Conservation (phyloP, 768 basidiomycete genomes). For the Steccherinum ochraceum region DNA sequence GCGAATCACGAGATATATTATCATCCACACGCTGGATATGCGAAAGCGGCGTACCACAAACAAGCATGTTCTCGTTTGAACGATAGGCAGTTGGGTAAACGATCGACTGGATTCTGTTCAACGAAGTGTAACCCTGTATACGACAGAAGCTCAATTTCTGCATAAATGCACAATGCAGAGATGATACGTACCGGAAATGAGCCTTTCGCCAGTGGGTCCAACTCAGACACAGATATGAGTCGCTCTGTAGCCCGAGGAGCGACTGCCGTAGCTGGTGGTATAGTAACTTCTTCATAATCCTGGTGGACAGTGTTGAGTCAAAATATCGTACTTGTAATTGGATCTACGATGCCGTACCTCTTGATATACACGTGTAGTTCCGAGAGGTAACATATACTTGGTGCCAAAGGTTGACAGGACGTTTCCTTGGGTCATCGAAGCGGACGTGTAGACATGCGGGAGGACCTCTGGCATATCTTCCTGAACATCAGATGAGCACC, state of each 20-base stretch:
- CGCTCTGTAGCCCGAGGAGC: constrained; percentile 70
- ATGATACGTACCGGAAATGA: constrained; percentile 68
- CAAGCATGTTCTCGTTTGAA: constrained; percentile 94
- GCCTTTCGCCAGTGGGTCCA: constrained; percentile 71
- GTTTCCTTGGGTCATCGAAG: constrained; percentile 49
- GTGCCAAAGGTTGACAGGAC: constrained; percentile 67
- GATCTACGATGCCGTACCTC: no score
- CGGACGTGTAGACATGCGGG: constrained; percentile 87
- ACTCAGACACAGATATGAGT: constrained; percentile 60
- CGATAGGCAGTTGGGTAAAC: constrained; percentile 89
- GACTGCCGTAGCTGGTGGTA: constrained; percentile 78
- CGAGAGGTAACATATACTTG: constrained; percentile 77
- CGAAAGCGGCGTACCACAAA: constrained; percentile 59
- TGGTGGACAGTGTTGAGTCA: constrained; percentile 24
- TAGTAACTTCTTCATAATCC: constrained; percentile 84
- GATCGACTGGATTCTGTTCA: constrained; percentile 95
- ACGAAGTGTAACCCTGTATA: constrained; percentile 68
- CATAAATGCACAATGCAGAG: neutral
- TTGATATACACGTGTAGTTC: constrained; percentile 59
- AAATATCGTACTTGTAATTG: no score
- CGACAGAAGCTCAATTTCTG: constrained; percentile 3
- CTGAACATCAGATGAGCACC: constrained; percentile 26
- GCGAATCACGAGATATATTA: constrained; percentile 4
- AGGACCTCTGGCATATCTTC: constrained; percentile 52
- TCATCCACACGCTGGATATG: constrained; percentile 1